Evolutionary conservation across 2,329 filamentous ascomycete genomes (phyloP).

Genomic region (Pestalotiopsis fici): DNA sequence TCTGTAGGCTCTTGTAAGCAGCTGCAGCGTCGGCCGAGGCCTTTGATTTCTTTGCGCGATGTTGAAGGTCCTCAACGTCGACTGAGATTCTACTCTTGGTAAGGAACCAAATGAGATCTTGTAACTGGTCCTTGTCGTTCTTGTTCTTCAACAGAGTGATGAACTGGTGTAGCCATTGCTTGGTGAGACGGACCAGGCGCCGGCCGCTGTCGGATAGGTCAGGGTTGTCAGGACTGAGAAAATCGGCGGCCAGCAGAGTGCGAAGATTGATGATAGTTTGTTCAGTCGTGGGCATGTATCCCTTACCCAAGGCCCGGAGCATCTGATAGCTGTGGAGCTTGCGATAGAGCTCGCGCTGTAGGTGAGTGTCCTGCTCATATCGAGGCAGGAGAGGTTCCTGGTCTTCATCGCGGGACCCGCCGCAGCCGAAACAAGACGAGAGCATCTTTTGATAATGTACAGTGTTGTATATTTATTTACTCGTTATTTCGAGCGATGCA

Average conservation of each 20-base stretch:
- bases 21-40: constrained; percentile 71
- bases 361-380: constrained; percentile 77
- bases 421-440: constrained; percentile 68
- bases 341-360: constrained; percentile 78
- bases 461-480: background rate
- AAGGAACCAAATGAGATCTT: constrained; percentile 89
- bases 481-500: background rate
- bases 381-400: constrained; percentile 79
- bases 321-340: constrained; percentile 96
- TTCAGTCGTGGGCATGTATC: constrained; percentile 90
- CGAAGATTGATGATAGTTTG: constrained; percentile 80
- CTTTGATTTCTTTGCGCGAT: constrained; percentile 62
- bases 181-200: constrained; percentile 69
- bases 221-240: constrained; percentile 74
- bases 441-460: constrained; percentile 27
- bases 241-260: constrained; percentile 73
- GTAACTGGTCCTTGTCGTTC: constrained; percentile 81
- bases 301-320: constrained; percentile 76
- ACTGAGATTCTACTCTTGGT: constrained; percentile 71
- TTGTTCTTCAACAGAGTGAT: constrained; percentile 83
- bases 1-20: constrained; percentile 79
- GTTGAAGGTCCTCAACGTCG: constrained; percentile 64
- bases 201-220: constrained; percentile 79
- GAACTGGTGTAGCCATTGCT: constrained; percentile 75
- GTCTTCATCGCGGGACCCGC: constrained; percentile 51